Evolutionary conservation across 2,329 filamentous ascomycete genomes (phyloP).

Genomic region (Penicillium sp.): DNA sequence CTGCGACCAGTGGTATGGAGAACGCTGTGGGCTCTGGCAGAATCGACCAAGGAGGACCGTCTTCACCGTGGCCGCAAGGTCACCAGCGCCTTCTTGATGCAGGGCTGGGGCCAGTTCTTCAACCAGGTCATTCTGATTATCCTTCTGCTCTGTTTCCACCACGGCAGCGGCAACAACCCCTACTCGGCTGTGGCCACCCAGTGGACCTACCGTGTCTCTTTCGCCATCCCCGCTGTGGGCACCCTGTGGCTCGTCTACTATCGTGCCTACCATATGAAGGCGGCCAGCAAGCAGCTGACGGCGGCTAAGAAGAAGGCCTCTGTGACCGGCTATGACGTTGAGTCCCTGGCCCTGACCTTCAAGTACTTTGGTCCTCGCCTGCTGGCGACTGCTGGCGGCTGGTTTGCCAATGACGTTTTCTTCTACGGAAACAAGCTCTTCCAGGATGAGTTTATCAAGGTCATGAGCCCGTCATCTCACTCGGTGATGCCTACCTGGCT

Average conservation of each 20-base stretch:
- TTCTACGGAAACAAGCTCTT: constrained; percentile 99
- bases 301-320: constrained; percentile 77
- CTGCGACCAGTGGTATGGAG: constrained; percentile 90
- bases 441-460: constrained; percentile 81
- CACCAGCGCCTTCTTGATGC: constrained; percentile 94
- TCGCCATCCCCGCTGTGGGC: constrained; percentile 82
- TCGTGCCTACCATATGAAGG: constrained; percentile 89
- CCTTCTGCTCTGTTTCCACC: constrained; percentile 82
- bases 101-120: constrained; percentile 93
- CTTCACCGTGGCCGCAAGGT: constrained; percentile 94
- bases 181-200: constrained; percentile 75
- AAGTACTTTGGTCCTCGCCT: constrained; percentile 80
- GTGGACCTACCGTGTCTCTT: constrained; percentile 87
- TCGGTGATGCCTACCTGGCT: constrained; percentile 83
- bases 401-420: constrained; percentile 97
- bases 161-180: constrained; percentile 66
- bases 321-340: constrained; percentile 88
- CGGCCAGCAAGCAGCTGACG: constrained; percentile 75
- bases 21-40: constrained; percentile 80
- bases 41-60: constrained; percentile 83
- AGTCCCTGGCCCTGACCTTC: constrained; percentile 73
- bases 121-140: constrained; percentile 90
- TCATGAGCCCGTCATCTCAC: constrained; percentile 63
- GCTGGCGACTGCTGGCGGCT: constrained; percentile 77
- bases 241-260: constrained; percentile 96